Base-by-base conservation (phyloP, 1,139 yeast genomes). In the Sugiyamaella xylanicola region DNA sequence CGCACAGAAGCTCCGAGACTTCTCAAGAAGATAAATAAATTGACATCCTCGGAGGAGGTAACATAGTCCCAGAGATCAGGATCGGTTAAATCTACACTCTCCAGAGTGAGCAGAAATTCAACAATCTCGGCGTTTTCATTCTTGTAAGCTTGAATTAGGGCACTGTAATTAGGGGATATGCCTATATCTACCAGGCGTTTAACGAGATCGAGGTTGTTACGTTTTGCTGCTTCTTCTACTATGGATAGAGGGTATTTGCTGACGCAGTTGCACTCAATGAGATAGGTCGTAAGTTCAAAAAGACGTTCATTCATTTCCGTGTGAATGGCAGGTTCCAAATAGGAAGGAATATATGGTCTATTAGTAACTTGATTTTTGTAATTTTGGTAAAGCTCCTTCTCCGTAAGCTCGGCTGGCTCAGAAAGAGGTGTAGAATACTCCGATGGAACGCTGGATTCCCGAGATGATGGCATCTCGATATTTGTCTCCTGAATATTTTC, bases 81-180 rank as follows among this genome's bases (percentile, higher is more conserved):
- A 29, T 48, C 46, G 2, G 21, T 41, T 15, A 48, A 15, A 27
- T 48, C 47, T 7, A 48, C 32, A 3, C 20, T 11, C 16, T 29
- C 21, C 11, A 42, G 29, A 5, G 52, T 40, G 11, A 48, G 19
- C 19, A 48, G 20, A 29, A 40, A 20, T n/a, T 48, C 41, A 13
- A 48, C 21, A 40, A 48, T 40, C n/a, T 48, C 52, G 8, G 39
- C 47, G 9, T 48, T 48, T 19, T 40, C 46, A 17, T 27, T 25
- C 19, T 48, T 47, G 41, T 40, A 48, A 35, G 52, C 52, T 19
- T 40, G n/a, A 25, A 48, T 41, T 20, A 48, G 29, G n/a, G 46
- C 9, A 11, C 13, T 17, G 39, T 48, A 36, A 27, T 48, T 44
- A 4, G 37, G 39, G 20, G 29, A 16, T 9, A 48, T 29, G 13